Percentiles rank a stretch among this genome's conserved stretches.
Conservation (phyloP, 306 rosid genomes). For the Sicyos edulis region DNA sequence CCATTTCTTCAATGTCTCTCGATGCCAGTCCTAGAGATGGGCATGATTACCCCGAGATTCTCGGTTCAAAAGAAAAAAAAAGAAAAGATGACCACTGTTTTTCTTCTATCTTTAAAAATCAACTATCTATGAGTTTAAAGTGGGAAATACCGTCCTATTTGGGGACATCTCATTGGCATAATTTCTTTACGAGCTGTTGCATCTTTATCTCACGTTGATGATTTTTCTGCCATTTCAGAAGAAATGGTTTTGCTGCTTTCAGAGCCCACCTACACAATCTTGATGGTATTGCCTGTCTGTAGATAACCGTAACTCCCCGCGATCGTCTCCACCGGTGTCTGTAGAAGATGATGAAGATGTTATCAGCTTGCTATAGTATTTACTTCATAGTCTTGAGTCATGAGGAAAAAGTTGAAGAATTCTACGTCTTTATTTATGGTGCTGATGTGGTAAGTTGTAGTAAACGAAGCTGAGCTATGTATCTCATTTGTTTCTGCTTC, state of each 20-base stretch:
- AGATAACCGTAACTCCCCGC: conserved; percentile 43
- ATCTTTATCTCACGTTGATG: conserved; percentile 19
- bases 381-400: conserved; percentile 52
- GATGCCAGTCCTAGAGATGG: neutral
- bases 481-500: conserved; percentile 9
- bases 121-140: neutral
- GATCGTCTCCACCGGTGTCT: conserved; percentile 53
- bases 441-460: conserved; percentile 49
- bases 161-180: neutral
- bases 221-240: conserved; percentile 51
- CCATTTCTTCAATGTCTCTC: no score
- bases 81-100: no score
- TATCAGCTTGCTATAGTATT: conserved; percentile 23
- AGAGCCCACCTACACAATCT: conserved; percentile 61
- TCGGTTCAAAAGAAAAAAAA: no score
- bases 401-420: conserved; percentile 52
- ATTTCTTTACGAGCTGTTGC: conserved; percentile 12
- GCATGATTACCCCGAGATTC: neutral
- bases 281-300: conserved; percentile 36
- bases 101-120: neutral
- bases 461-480: conserved; percentile 24
- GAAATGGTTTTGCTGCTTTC: conserved; percentile 98
- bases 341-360: conserved; percentile 47
- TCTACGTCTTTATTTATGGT: conserved; percentile 50
- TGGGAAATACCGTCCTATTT: neutral